phyloP scores from a whole-genome alignment of 116 monocot species.

The Zostera marina region DNA sequence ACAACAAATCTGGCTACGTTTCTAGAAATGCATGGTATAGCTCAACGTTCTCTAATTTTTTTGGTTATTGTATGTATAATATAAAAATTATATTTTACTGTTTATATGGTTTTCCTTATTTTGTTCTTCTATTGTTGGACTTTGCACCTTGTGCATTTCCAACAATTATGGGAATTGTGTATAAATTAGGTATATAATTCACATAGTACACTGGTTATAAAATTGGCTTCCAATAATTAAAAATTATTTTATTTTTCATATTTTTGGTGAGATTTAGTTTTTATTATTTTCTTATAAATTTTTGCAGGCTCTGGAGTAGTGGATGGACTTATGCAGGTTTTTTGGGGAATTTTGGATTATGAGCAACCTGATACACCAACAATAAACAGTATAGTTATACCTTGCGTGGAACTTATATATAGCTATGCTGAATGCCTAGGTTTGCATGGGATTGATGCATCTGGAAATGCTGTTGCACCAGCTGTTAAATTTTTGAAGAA shows the following conservation, averaged over 20 bases:
- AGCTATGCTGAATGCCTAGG: conserved; percentile 96
- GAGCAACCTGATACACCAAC: conserved; percentile 91
- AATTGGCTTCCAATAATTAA: too few relatives aligned
- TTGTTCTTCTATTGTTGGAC: not conserved
- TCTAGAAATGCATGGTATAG: conserved; percentile 72
- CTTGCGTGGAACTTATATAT: conserved; percentile 89
- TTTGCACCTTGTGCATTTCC: too few relatives aligned
- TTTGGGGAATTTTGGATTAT: conserved; percentile 78
- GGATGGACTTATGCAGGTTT: conserved; percentile 85
- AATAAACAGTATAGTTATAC: conserved; percentile 77
- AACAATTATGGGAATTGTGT: too few relatives aligned
- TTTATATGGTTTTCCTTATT: not conserved
- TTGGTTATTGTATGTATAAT: not conserved
- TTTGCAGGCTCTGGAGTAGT: conserved; percentile 3
- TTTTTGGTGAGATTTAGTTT: too few relatives aligned
- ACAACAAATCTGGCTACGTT: conserved; percentile 66
- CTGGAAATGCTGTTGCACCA: conserved; percentile 51
- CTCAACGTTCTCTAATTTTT: not conserved
- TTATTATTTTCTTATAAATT: too few relatives aligned
- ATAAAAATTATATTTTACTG: too few relatives aligned
- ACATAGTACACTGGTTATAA: too few relatives aligned
- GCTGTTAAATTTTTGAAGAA: conserved; percentile 71
- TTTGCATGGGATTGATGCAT: conserved; percentile 35
- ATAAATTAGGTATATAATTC: too few relatives aligned
- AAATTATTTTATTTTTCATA: too few relatives aligned